Percentiles rank a stretch among this genome's conserved stretches.
Evolutionary conservation across 345 rosid species (phyloP).

Genomic region (Acer yangbiense): DNA sequence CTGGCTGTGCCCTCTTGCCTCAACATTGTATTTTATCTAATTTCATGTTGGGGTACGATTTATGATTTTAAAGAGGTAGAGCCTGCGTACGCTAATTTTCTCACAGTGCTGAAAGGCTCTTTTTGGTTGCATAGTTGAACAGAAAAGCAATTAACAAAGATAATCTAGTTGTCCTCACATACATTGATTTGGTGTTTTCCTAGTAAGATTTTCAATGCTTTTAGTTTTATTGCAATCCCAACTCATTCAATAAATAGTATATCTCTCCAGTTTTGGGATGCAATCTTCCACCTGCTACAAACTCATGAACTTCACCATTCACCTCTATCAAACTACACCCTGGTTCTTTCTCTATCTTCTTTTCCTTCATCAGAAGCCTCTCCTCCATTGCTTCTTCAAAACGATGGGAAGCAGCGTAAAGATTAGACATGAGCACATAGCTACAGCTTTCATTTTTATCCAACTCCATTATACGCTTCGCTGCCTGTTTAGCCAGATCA

Average conservation of each 20-base stretch:
- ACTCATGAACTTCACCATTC: slow-evolving; percentile 73
- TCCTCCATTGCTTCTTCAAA: slow-evolving; percentile 58
- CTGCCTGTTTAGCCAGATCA: slow-evolving; percentile 61
- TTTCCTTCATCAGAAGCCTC: slow-evolving; percentile 61
- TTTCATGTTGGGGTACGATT: slow-evolving; percentile 18
- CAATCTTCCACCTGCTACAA: slow-evolving; percentile 66
- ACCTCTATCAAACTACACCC: slow-evolving; percentile 84
- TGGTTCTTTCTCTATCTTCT: slow-evolving; percentile 56
- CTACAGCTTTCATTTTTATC: slow-evolving; percentile 61
- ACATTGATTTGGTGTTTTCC: background rate
- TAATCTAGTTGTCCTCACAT: background rate
- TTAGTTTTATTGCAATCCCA: slow-evolving; percentile 14
- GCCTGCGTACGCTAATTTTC: slow-evolving; percentile 1
- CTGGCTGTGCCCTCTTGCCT: slow-evolving; percentile 17
- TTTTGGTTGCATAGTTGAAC: background rate
- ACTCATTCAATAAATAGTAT: slow-evolving; percentile 42
- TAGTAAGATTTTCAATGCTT: background rate
- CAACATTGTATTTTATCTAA: slow-evolving; percentile 20
- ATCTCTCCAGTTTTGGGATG: slow-evolving; percentile 60
- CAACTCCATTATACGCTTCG: slow-evolving; percentile 42
- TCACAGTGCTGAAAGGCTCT: background rate
- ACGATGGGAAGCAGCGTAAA: slow-evolving; percentile 50
- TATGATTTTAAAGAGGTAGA: slow-evolving; percentile 1
- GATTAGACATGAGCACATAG: slow-evolving; percentile 72
- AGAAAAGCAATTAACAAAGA: background rate